Base-by-base conservation (phyloP, 768 basidiomycete genomes). In the Podaxis pistillaris region DNA sequence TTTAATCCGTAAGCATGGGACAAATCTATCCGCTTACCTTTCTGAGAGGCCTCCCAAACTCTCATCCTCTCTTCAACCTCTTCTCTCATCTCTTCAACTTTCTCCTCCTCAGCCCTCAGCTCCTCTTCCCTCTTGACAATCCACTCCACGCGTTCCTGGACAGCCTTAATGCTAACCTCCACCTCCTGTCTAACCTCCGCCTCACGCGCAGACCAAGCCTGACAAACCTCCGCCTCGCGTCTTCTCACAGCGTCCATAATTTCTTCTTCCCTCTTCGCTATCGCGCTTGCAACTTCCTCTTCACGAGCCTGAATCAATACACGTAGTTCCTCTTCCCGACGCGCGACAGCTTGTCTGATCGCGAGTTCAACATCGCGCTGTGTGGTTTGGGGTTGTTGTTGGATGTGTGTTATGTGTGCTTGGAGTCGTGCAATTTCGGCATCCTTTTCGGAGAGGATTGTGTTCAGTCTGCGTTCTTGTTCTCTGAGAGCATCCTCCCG, bases 261-360 rank as follows among this genome's bases (percentile, higher is more conserved):
- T 70, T 90, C 89, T 60, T 87, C 84, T 66, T 92, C 90, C 1
- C 90, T 78, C 57, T 81, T 75, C 26, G 82, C 75, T 78, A 90
- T 90, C 6, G 86, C 85, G 28, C 72, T 74, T 1, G 83, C 85
- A 3, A 92, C 86, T 68, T 91, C 89, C 56, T 86, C 85, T 70
- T 92, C 90, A 36, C 89, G 82, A 68, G 85, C 82, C 69, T 81
- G 78, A 22, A 91, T 84, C 40, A 87, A 78, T 19, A 81, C 74
- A 1, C 89, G 82, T 38, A 93, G 75, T 67, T 91, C 90, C 46
- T 87, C 86, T 67, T 92, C 91, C 2, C 90, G 81, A 56, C 78
- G 78, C 17, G 76, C 72, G 9, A 92, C 79, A 0, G 88, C 89
- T 19, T 83, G 82, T 19, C 83, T 84, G 63, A 85, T 76, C 36